A percentile compares a stretch with the other conserved stretches of the same genome.
Conservation (phyloP, 371 early-diverging fungal species). For the Syncephalastrum sp. region DNA sequence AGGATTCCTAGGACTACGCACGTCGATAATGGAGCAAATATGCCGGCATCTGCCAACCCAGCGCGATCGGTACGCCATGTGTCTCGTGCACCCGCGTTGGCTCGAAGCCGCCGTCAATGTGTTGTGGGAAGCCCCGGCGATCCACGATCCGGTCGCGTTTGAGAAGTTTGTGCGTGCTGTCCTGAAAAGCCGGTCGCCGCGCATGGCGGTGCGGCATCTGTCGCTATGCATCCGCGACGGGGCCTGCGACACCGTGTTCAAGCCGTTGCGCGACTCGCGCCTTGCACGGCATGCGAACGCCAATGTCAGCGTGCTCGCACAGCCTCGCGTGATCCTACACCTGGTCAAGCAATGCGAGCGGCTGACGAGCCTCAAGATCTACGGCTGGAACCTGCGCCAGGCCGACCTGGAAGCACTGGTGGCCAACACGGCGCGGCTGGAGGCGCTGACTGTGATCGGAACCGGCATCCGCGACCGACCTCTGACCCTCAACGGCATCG, state of each 20-base stretch:
- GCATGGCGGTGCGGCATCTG: conserved; percentile 23
- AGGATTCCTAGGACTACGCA: conserved; percentile 14
- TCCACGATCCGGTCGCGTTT: conserved; percentile 23
- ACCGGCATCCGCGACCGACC: conserved; percentile 8
- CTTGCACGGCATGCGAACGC: conserved; percentile 8
- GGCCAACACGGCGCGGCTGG: conserved; percentile 9
- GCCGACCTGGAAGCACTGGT: conserved; percentile 21
- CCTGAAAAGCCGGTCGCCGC: conserved; percentile 1
- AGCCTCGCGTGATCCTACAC: conserved; percentile 14
- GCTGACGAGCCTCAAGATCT: conserved; percentile 26
- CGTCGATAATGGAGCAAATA: conserved; percentile 28
- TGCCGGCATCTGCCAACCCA: conserved; percentile 28
- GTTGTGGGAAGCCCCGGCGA: conserved; percentile 33
- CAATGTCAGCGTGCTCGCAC: conserved; percentile 13
- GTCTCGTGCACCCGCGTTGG: conserved; percentile 34
- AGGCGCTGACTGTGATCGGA: conserved; percentile 29
- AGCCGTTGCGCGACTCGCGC: conserved; percentile 18
- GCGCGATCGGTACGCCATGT: conserved; percentile 25
- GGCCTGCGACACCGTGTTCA: conserved; percentile 13
- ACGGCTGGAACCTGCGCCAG: conserved; percentile 35
- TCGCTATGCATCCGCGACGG: conserved; percentile 23
- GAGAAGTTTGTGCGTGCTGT: conserved; percentile 16
- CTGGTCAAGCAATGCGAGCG: conserved; percentile 34
- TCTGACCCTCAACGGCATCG: conserved; percentile 12
- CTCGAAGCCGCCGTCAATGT: conserved; percentile 26